Evolutionary conservation across 2,329 filamentous ascomycete genomes (phyloP), one percentile per base, ranked within the genome.

Genomic region (Drechslerella dactyloides): DNA sequence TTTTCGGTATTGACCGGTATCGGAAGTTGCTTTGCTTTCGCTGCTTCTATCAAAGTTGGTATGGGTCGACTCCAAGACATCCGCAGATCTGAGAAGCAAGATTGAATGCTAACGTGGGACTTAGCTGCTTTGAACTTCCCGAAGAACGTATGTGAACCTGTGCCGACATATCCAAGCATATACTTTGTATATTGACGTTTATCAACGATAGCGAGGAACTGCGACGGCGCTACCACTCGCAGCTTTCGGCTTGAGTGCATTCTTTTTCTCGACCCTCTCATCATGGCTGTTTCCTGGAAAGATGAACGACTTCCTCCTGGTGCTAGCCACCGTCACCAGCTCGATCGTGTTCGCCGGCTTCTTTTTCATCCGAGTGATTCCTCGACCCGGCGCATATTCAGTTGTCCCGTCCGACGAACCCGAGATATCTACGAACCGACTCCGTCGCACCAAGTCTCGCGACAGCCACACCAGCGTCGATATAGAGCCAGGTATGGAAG

Each of bases 221-320:
- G 94, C 94, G 4, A 97, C 94, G 4, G 93, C 93, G 0, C 94
- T 97, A 76, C 93, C 94, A 4, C 81, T 97, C 63, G 91, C 94
- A 64, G 93, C 91, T 1, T 97, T 97, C 78, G 94, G 94, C 1
- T 82, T 99, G 65, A 97, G 93, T 78, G 94, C 94, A 61, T 94
- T 99, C 81, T 96, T 97, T 82, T 99, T 97, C 81, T 93, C 94
- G 0, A 84, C 88, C 1, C 81, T 96, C 35, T 90, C 91, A 21
- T 86, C 87, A 17, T 78, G 96, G 52, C 82, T 91, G 44, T 93
- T 96, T 78, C 90, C 91, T 1, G 91, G 91, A 42, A 87, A 96
- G 76, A 94, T 92, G 0, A 89, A 89, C 62, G 85, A 86, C 42
- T 93, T 97, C 76, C 83, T 99, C 65, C 82, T 93, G 74, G 82